phyloP scores from a whole-genome alignment of 192 early-diverging fungal genomes.

The Radiomyces spectabilis region DNA sequence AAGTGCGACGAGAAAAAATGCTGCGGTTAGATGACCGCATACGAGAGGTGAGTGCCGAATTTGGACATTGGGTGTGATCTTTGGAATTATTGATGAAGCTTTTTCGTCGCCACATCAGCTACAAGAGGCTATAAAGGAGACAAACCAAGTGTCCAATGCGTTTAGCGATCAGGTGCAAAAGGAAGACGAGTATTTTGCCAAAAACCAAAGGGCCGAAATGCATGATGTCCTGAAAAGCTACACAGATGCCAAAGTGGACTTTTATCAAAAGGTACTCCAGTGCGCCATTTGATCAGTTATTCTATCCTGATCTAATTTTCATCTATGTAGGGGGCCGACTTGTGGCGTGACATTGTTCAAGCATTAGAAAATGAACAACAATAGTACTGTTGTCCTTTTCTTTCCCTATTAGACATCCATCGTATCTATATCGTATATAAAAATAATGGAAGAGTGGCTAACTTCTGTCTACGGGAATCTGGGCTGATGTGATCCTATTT shows the following conservation, averaged over 20 bases:
- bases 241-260: constrained; percentile 74
- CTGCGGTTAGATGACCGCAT: constrained; percentile 68
- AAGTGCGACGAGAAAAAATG: constrained; percentile 72
- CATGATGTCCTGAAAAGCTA: constrained; percentile 70
- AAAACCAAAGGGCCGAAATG: constrained; percentile 74
- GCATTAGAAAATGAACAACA: too few relatives aligned
- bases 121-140: constrained; percentile 69
- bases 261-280: constrained; percentile 75
- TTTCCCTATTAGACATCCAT: too few relatives aligned
- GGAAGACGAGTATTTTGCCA: constrained; percentile 77
- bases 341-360: too few relatives aligned
- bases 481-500: too few relatives aligned
- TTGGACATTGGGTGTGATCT: background rate
- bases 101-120: constrained; percentile 55
- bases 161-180: constrained; percentile 79
- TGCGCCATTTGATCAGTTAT: too few relatives aligned
- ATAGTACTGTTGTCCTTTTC: too few relatives aligned
- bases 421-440: too few relatives aligned
- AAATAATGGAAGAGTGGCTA: too few relatives aligned
- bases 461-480: too few relatives aligned
- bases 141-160: constrained; percentile 54
- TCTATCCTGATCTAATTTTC: too few relatives aligned
- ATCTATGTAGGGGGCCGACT: too few relatives aligned
- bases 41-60: constrained; percentile 40
- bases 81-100: background rate